Base-by-base conservation (phyloP, 352 stramenopile genomes). In the Globisporangium paddicum region DNA sequence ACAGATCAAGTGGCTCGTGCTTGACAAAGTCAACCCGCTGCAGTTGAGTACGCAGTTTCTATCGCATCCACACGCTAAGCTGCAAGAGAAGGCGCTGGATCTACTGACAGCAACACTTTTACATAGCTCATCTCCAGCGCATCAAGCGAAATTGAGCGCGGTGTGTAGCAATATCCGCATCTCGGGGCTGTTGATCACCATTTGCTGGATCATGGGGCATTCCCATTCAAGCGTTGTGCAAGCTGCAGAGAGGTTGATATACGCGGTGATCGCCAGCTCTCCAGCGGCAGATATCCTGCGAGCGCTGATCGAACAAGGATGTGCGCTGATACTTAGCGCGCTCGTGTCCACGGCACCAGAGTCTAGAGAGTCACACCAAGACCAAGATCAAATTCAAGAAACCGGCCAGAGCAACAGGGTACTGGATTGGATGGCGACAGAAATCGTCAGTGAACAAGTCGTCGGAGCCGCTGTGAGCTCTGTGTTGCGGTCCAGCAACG, bases 181-280 rank as follows among this genome's bases (percentile, higher is more conserved):
- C 2, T 64, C 58, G 0, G 58, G 58, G 9, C 38, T 54, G 26
- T 37, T 59, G 16, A 64, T 64, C 14, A 32, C 58, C 18, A n/a
- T 64, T 23, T 58, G 38, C 23, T 64, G 58, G 58, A 30, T 64
- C 30, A 40, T 58, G 49, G 58, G 49, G 0, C 58, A 64, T 55
- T 44, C 49, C 1, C 48, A 23, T 3, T 11, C 4, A 23, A 10
- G 14, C 19, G 49, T 58, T 25, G 58, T 49, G 2, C 7, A 18
- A 5, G 58, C 49, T 21, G 58, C 58, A n/a, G 37, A 10, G 16
- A 49, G 30, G n/a, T 3, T 64, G n/a, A 3, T 52, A 21, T n/a
- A 42, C 2, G 16, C 30, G 5, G 50, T 58, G 23, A 56, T 64
- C 2, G 38, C 44, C 28, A 45, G 14, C 16, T 64, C 58, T 2